These are phyloP conservation scores for Talaromyces piceae DNA, from an alignment of 2,329 filamentous ascomycete genomes.

Conservation along the genomic window DNA sequence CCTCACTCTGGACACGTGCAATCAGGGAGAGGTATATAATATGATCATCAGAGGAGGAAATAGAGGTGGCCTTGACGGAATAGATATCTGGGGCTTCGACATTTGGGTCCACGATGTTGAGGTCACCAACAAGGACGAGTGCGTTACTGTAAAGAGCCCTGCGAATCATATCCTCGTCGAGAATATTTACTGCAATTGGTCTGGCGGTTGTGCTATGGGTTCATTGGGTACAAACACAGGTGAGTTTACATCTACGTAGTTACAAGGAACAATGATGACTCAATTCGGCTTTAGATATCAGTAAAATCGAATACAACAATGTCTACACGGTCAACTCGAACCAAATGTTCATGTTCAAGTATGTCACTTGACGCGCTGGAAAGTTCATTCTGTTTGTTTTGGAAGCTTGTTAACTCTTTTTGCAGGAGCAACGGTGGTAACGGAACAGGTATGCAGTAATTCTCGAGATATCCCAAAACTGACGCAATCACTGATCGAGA, in stretches of 20 bases:
- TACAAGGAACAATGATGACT: background rate
- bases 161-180: conserved; percentile 8
- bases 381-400: background rate
- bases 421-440: conserved; percentile 7
- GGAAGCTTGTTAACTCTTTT: background rate
- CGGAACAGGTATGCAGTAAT: background rate
- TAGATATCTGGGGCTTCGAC: conserved; percentile 18
- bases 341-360: conserved; percentile 11
- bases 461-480: background rate
- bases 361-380: background rate
- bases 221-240: conserved; percentile 5
- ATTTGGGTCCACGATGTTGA: conserved; percentile 17
- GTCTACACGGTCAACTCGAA: conserved; percentile 8
- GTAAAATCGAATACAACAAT: conserved; percentile 7
- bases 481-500: background rate
- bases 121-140: conserved; percentile 16
- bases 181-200: conserved; percentile 11
- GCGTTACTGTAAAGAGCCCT: conserved; percentile 14
- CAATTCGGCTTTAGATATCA: conserved; percentile 1
- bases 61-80: conserved; percentile 38
- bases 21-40: conserved; percentile 48
- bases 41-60: conserved; percentile 47
- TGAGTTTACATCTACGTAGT: background rate
- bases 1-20: conserved; percentile 41
- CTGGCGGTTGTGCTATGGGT: conserved; percentile 7